Evolutionary conservation across 768 basidiomycete genomes (phyloP).

Genomic region (Crucibulum laeve): DNA sequence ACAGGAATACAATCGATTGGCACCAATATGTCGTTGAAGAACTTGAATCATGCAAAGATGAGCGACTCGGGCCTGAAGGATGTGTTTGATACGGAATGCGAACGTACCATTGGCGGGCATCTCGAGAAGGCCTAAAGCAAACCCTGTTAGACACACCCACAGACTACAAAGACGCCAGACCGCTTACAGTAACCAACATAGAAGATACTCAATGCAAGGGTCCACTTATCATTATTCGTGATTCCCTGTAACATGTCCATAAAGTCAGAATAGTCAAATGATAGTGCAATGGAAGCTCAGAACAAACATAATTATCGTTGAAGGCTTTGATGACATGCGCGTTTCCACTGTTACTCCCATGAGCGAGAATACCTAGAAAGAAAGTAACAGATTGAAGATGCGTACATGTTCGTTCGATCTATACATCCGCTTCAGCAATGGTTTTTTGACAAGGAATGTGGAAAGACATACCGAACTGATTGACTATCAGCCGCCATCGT

Average conservation of each 20-base stretch:
- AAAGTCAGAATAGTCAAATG: background rate
- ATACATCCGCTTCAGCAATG: background rate
- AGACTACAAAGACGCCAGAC: background rate
- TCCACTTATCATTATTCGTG: conserved; percentile 51
- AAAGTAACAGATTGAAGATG: background rate
- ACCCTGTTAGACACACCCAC: background rate
- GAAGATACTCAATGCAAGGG: conserved; percentile 52
- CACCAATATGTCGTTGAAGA: conserved; percentile 52
- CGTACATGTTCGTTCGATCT: conserved; percentile 57
- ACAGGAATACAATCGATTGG: conserved; percentile 46
- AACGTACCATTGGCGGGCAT: conserved; percentile 53
- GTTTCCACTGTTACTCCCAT: conserved; percentile 47
- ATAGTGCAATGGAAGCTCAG: conserved; percentile 1
- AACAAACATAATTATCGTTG: conserved; percentile 49
- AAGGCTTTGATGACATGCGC: conserved; percentile 49
- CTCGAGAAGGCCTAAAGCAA: conserved; percentile 41
- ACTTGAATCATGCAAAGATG: conserved; percentile 24
- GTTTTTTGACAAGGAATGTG: conserved; percentile 1
- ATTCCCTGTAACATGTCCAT: conserved; percentile 31
- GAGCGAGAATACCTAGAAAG: background rate
- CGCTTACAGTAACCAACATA: conserved; percentile 54
- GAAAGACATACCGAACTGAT: conserved; percentile 40
- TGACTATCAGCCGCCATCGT: conserved; percentile 25
- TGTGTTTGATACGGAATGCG: no score
- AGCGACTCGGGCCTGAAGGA: background rate